Percentiles rank a stretch among this genome's conserved stretches.
These are phyloP conservation scores for Hyphodiscus sp. DNA, from an alignment of 2,329 filamentous ascomycete genomes.

Conservation along the genomic window DNA sequence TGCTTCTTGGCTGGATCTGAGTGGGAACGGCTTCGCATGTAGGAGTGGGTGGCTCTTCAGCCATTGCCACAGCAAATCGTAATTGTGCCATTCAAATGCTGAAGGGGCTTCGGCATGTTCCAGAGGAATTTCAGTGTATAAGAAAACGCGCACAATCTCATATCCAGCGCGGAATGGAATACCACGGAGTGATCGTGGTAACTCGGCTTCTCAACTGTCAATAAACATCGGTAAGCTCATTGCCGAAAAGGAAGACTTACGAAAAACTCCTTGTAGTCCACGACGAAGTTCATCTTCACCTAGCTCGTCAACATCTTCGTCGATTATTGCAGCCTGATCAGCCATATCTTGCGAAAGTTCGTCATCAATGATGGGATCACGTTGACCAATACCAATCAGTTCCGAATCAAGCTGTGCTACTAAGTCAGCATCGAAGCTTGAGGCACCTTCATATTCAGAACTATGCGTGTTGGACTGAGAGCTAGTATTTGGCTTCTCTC, in stretches of 20 bases:
- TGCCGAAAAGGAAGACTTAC: constrained; percentile 6
- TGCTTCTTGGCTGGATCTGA: constrained; percentile 35
- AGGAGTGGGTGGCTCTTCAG: constrained; percentile 38
- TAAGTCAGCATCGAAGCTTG: constrained; percentile 19
- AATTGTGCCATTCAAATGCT: constrained; percentile 35
- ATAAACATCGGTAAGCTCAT: not conserved
- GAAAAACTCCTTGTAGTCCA: constrained; percentile 12
- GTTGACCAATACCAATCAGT: not conserved
- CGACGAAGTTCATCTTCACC: constrained; percentile 5
- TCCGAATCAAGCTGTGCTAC: constrained; percentile 7
- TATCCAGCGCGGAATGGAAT: constrained; percentile 22
- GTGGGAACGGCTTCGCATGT: constrained; percentile 40
- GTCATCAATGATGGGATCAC: constrained; percentile 2
- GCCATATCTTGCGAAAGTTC: constrained; percentile 9
- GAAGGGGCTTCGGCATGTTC: constrained; percentile 9
- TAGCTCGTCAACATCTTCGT: not conserved
- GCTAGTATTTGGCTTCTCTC: not conserved
- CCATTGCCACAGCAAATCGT: constrained; percentile 36
- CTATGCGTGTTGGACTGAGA: constrained; percentile 3
- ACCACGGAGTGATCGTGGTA: constrained; percentile 15
- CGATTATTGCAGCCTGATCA: not conserved
- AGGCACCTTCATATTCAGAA: constrained; percentile 19
- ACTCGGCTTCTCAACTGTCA: constrained; percentile 9
- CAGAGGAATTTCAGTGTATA: constrained; percentile 21
- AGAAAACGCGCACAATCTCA: constrained; percentile 27